Evolutionary conservation across 306 rosid species (phyloP).

Genomic region (Hylodesmum podocarpum): DNA sequence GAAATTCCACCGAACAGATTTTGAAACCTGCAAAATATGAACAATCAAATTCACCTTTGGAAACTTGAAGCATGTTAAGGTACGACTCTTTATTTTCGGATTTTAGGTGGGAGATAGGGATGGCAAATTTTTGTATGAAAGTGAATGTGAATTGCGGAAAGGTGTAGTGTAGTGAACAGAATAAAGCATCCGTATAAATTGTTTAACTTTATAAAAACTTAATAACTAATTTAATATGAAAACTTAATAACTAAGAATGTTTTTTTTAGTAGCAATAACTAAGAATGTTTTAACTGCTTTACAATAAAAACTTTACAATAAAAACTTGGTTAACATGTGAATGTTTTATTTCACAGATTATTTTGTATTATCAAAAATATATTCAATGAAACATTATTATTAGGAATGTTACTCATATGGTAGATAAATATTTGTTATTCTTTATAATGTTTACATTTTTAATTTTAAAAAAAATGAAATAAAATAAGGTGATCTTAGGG

Average conservation of each 20-base stretch:
- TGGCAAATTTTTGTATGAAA: neutral
- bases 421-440: too few species aligned
- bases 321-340: too few species aligned
- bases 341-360: too few species aligned
- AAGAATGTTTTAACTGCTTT: neutral
- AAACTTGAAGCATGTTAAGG: neutral
- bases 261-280: too few species aligned
- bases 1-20: conserved; percentile 19
- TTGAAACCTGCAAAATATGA: neutral
- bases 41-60: neutral
- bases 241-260: neutral
- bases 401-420: too few species aligned
- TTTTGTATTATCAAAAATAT: too few species aligned
- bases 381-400: too few species aligned
- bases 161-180: neutral
- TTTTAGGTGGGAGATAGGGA: neutral
- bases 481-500: too few species aligned
- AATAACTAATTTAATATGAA: too few species aligned
- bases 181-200: neutral
- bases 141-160: neutral
- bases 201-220: neutral
- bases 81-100: conserved; percentile 5
- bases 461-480: too few species aligned
- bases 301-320: too few species aligned
- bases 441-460: too few species aligned